These are phyloP conservation scores for Halophytophthora batemanensis DNA, from an alignment of 352 stramenopile species.

Conservation along the genomic window DNA sequence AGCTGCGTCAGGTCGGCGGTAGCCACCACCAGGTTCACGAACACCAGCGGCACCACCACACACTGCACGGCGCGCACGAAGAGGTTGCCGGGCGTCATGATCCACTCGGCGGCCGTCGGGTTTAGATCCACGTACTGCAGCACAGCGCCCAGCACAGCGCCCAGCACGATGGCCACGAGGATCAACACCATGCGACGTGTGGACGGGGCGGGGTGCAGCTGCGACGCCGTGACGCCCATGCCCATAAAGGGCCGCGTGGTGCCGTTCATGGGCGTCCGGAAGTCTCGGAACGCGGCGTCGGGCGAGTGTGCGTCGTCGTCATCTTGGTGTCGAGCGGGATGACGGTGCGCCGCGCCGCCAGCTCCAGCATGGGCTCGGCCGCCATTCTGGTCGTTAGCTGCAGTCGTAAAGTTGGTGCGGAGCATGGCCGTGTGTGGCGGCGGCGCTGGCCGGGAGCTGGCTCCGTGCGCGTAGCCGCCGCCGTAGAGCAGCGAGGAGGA, in stretches of 20 bases:
- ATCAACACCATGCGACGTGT: conserved; percentile 53
- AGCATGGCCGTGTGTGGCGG: conserved; percentile 47
- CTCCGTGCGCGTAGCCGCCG: conserved; percentile 17
- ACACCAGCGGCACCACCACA: conserved; percentile 76
- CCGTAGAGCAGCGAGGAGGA: conserved; percentile 33
- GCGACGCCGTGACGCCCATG: conserved; percentile 24
- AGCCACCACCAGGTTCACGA: conserved; percentile 71
- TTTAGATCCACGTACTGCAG: conserved; percentile 55
- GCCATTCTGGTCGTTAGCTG: conserved; percentile 12
- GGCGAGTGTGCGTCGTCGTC: conserved; percentile 37
- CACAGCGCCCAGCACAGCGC: conserved; percentile 35
- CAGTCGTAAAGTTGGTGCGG: conserved; percentile 70
- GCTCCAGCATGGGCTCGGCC: background rate
- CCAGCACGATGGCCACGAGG: conserved; percentile 42
- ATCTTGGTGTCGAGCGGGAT: conserved; percentile 15
- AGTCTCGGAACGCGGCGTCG: conserved; percentile 47
- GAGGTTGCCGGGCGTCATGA: conserved; percentile 68
- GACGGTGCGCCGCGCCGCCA: conserved; percentile 1
- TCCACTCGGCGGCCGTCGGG: conserved; percentile 44
- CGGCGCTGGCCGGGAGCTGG: conserved; percentile 30
- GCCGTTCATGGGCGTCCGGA: conserved; percentile 38
- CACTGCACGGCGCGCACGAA: conserved; percentile 76
- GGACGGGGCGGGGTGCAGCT: conserved; percentile 32
- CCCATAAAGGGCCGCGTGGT: conserved; percentile 23
- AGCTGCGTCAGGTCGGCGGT: conserved; percentile 65